Evolutionary conservation across 1,284 basidiomycete species (phyloP), one percentile per base, ranked within the genome.

Genomic region (Cryptococcus maquisensis): DNA sequence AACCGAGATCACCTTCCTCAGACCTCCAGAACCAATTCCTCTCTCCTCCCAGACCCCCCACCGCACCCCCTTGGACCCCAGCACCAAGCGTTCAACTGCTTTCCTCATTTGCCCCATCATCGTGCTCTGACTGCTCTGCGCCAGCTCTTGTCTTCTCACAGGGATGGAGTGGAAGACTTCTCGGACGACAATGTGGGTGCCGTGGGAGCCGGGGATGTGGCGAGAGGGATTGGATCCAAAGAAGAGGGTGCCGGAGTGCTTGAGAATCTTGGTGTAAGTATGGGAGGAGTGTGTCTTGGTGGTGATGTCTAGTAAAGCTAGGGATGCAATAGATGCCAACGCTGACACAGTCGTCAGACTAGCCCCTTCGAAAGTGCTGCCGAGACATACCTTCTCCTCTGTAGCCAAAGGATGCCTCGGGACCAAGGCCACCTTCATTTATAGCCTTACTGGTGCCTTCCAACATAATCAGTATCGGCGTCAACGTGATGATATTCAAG

Each of bases 101-200:
- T 81, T 82, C 55, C 83, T 83, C 57, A 92, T 81, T 10, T 82
- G 72, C 37, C 86, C 82, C 35, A 88, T 64, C 2, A 86, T 84
- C 35, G 82, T 79, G 32, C 81, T 49, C 9, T 54, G 20, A 37
- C 82, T 79, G 24, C 80, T 52, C 13, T 52, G 21, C 5, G 56
- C 45, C 15, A 72, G 55, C 4, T 66, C 59, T 8, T 63, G 59
- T 35, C 60, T 62, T n/a, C 73, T 57, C 10, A 74, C 71, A 3
- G 73, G 73, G 16, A 71, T 61, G 66, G 87, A 90, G 68, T 86
- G 87, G 71, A 93, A 96, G 4, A 87, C 84, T 68, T 95, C 92
- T 20, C 88, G 84, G 38, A 94, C 80, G 62, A 81, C 84, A 39
- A 93, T 84, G 10, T 83, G 84, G 3, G 91, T 94, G 4, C 92